Evolutionary conservation across 2,329 filamentous ascomycete species (phyloP), one percentile per base, ranked within the genome.

Genomic region (Tolypocladium paradoxum): DNA sequence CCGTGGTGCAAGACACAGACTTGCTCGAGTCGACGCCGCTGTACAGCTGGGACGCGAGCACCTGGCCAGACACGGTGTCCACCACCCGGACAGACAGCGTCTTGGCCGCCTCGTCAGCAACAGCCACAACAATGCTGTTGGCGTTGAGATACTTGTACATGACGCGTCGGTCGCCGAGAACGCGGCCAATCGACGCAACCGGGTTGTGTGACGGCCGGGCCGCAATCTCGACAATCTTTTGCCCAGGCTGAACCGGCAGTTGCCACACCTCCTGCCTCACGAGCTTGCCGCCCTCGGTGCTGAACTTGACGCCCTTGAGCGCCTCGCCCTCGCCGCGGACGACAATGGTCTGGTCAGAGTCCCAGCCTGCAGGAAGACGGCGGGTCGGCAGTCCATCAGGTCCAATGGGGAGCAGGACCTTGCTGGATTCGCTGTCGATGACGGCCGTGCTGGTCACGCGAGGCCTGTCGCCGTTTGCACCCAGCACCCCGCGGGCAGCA

Each of bases 111-210:
- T 85, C 78, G 35, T 85, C 77, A 2, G 84, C 72, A 1, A 88
- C 77, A 1, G 87, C 88, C 47, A 96, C 76, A 0, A 97, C 78
- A 2, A 90, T 76, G 7, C 89, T 79, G 69, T 95, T 96, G 0
- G 88, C 83, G 71, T 95, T 96, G 40, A 99, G 74, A 66, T 97
- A 97, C 72, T 99, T 99, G 81, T 99, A 99, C 57, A 92, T 81
- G 48, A 99, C 93, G n/a, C 84, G 85, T 45, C 93, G 83, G 64
- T 99, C 87, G 29, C 90, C 91, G 24, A 99, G 80, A 1, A 97
- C 93, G 55, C 89, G 90, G 11, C 93, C 93, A 61, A 99, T 96
- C 0, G 93, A 97, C 3, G 93, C 92, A 48, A 97, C 84, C 0
- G 90, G 90, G 61, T 99, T 91, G 58, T 92, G 86, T 2, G 79